A percentile compares a stretch with the other conserved stretches of the same genome.
These are phyloP conservation scores for Botrytis tulipae DNA, from an alignment of 2,329 filamentous ascomycete species.

Conservation along the genomic window DNA sequence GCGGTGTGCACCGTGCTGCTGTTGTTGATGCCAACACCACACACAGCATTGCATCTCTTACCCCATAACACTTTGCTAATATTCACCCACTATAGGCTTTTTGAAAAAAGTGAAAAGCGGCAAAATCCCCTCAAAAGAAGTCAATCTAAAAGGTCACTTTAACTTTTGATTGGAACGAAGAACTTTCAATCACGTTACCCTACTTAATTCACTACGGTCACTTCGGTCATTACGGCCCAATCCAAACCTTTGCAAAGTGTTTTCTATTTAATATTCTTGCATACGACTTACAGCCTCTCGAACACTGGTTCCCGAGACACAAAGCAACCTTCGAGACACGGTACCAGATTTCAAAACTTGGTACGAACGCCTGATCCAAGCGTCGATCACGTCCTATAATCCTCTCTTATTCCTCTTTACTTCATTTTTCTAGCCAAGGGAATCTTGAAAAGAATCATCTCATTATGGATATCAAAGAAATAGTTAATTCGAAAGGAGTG, in stretches of 20 bases:
- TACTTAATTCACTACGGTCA: not conserved
- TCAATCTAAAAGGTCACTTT: not conserved
- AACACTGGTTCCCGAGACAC: constrained; percentile 35
- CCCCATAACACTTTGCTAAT: constrained; percentile 21
- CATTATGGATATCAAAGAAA: constrained; percentile 41
- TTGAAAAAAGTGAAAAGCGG: constrained; percentile 8
- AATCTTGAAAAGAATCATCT: constrained; percentile 8
- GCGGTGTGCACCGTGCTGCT: constrained; percentile 31
- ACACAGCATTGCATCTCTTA: constrained; percentile 12
- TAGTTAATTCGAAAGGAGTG: constrained; percentile 40
- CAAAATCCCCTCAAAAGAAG: not conserved
- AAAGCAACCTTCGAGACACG: constrained; percentile 29
- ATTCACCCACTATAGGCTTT: constrained; percentile 16
- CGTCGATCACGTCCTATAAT: constrained; percentile 32
- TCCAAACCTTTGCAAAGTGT: not conserved
- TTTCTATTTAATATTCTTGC: constrained; percentile 17
- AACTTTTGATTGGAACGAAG: not conserved
- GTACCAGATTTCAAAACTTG: constrained; percentile 29
- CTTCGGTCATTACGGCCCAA: not conserved
- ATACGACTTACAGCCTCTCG: constrained; percentile 27
- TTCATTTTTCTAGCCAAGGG: constrained; percentile 4
- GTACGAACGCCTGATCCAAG: constrained; percentile 39
- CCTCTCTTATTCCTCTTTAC: constrained; percentile 20
- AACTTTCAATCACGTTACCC: constrained; percentile 7
- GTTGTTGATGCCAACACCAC: constrained; percentile 18